Percentiles rank a stretch among this genome's conserved stretches.
Conservation (phyloP, 129 eudicot species). For the Flaveria trinervia region DNA sequence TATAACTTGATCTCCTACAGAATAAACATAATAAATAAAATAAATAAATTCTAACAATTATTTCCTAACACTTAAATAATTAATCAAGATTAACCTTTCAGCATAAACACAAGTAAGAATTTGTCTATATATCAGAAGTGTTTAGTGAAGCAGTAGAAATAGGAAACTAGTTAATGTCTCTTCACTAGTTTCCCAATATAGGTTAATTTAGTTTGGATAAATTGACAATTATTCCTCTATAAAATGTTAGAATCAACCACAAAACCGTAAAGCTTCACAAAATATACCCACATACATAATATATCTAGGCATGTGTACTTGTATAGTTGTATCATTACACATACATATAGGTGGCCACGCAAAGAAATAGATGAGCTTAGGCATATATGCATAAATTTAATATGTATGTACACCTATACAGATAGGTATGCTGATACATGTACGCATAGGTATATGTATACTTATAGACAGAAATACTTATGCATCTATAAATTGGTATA, state of each 20-base stretch:
- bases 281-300: background rate
- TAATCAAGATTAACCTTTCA: too few relatives aligned
- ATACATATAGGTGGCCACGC: background rate
- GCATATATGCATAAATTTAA: background rate
- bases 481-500: background rate
- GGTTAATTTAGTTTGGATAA: background rate
- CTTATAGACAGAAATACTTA: background rate
- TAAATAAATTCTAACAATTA: too few relatives aligned
- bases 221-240: background rate
- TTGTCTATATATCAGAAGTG: background rate
- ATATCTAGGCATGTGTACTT: background rate
- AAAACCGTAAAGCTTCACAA: background rate
- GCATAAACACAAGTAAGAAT: background rate
- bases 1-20: too few relatives aligned
- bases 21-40: too few relatives aligned
- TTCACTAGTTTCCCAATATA: background rate
- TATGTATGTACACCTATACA: too few relatives aligned
- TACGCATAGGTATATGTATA: background rate
- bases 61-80: too few relatives aligned
- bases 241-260: background rate
- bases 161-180: background rate
- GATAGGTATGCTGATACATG: background rate
- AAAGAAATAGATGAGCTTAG: background rate
- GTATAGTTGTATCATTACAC: background rate
- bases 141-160: background rate